These are phyloP conservation scores for Monosporozyma servazzii DNA, from an alignment of 805 yeast species.

Conservation along the genomic window DNA sequence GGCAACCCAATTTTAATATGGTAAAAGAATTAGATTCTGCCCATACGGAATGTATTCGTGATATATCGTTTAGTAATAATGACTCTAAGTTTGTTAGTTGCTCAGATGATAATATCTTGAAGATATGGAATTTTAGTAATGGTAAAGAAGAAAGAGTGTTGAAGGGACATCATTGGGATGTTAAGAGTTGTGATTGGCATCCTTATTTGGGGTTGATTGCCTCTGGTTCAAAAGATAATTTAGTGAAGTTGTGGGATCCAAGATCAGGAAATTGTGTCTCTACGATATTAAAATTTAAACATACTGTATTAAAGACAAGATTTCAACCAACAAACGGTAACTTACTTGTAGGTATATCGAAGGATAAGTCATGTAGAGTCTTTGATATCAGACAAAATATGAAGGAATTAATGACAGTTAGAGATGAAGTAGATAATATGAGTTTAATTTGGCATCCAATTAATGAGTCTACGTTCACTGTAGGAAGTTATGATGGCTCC, in stretches of 20 bases:
- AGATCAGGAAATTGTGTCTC: slow-evolving; percentile 63
- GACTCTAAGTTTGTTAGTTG: slow-evolving; percentile 90
- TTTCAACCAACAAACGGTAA: slow-evolving; percentile 77
- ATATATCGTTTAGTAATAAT: slow-evolving; percentile 79
- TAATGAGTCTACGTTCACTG: slow-evolving; percentile 67
- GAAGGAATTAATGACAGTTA: slow-evolving; percentile 63
- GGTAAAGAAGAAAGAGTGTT: slow-evolving; percentile 73
- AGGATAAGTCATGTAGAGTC: slow-evolving; percentile 81
- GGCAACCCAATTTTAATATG: slow-evolving; percentile 98
- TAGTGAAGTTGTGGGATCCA: slow-evolving; percentile 95
- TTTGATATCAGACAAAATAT: slow-evolving; percentile 74
- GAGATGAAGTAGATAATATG: slow-evolving; percentile 80
- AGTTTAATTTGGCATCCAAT: slow-evolving; percentile 89
- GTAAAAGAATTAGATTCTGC: slow-evolving; percentile 59
- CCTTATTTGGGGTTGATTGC: slow-evolving; percentile 77
- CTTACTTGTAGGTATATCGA: slow-evolving; percentile 73
- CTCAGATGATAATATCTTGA: slow-evolving; percentile 83
- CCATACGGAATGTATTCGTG: slow-evolving; percentile 67
- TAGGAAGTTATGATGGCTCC: slow-evolving; percentile 87
- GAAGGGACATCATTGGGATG: slow-evolving; percentile 98
- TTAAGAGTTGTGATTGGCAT: slow-evolving; percentile 96
- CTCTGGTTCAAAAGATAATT: slow-evolving; percentile 90
- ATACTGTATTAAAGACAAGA: slow-evolving; percentile 76
- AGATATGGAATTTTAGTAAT: slow-evolving; percentile 90
- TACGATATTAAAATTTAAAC: slow-evolving; percentile 86